Conservation (phyloP, 768 basidiomycete genomes). For the Boletales sp. region DNA sequence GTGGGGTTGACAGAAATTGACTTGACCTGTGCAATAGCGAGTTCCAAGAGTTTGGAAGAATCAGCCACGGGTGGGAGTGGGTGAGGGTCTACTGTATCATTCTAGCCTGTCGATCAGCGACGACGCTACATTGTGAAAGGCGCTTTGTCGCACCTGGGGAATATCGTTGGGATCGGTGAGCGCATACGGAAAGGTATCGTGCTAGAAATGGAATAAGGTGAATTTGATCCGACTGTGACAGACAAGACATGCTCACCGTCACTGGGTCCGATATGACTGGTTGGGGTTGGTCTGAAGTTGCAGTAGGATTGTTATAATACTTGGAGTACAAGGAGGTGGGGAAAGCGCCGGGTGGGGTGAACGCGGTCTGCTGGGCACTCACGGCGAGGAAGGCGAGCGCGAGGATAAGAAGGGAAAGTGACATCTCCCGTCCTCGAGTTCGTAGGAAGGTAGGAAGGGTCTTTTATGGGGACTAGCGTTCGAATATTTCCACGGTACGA, state of each 20-base stretch:
- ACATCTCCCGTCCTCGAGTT: conserved; percentile 7
- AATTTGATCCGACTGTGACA: neutral
- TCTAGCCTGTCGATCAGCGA: conserved; percentile 25
- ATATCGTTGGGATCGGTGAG: conserved; percentile 63
- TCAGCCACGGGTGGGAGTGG: conserved; percentile 58
- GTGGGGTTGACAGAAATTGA: conserved; percentile 52
- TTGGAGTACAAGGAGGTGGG: conserved; percentile 60
- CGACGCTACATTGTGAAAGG: neutral
- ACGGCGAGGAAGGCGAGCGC: conserved; percentile 5
- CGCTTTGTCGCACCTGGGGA: conserved; percentile 35
- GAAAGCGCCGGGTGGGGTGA: conserved; percentile 58
- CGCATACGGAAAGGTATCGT: conserved; percentile 52
- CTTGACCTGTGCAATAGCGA: conserved; percentile 54
- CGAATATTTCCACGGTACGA: conserved; percentile 5
- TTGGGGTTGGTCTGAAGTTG: conserved; percentile 68
- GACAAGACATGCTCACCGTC: conserved; percentile 36
- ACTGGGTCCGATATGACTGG: conserved; percentile 76
- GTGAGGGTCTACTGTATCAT: conserved; percentile 61
- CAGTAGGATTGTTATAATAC: conserved; percentile 73
- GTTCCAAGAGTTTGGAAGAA: conserved; percentile 41
- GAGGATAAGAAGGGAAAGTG: conserved; percentile 4
- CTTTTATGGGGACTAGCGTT: conserved; percentile 7
- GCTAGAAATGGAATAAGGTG: conserved; percentile 34
- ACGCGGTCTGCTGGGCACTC: conserved; percentile 24
- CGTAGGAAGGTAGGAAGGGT: neutral